phyloP scores from a whole-genome alignment of 495 filamentous ascomycete species.

The Margaritispora aquatica region DNA sequence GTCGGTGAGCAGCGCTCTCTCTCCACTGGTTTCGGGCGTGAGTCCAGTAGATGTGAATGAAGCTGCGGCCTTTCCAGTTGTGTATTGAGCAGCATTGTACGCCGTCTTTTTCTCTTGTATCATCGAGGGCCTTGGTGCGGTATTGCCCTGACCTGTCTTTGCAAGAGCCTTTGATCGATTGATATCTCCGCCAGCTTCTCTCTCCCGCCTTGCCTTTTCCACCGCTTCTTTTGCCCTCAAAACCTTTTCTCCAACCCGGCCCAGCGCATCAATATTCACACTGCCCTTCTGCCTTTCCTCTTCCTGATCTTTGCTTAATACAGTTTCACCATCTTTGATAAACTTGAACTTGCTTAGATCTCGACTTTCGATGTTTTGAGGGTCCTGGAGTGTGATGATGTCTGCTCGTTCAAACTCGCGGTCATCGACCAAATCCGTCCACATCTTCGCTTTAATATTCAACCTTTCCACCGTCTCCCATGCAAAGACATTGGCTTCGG shows the following conservation, averaged over 20 bases:
- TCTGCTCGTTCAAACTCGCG: conserved; percentile 83
- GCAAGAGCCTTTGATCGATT: conserved; percentile 41
- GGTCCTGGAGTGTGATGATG: conserved; percentile 95
- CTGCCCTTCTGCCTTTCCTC: conserved; percentile 53
- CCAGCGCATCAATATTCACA: conserved; percentile 72
- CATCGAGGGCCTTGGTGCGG: conserved; percentile 25
- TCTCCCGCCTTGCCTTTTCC: conserved; percentile 63
- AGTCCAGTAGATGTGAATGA: conserved; percentile 92
- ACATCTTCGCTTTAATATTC: conserved; percentile 97
- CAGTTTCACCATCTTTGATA: conserved; percentile 72
- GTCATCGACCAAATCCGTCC: conserved; percentile 86
- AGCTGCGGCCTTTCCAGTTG: conserved; percentile 86
- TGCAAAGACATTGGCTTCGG: conserved; percentile 87
- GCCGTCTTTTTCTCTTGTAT: conserved; percentile 48
- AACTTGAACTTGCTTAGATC: conserved; percentile 89
- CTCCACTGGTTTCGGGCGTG: conserved; percentile 81
- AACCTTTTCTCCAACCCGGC: conserved; percentile 75
- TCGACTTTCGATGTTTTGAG: conserved; percentile 78
- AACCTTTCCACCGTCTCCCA: conserved; percentile 92
- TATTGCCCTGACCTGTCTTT: conserved; percentile 27
- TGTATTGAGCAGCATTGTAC: conserved; percentile 84
- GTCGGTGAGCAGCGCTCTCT: conserved; percentile 78
- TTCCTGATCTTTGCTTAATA: conserved; percentile 56
- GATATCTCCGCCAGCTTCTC: conserved; percentile 40
- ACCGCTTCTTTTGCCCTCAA: conserved; percentile 89